Percentiles rank a stretch among this genome's conserved stretches.
Evolutionary conservation across 805 yeast species (phyloP).

Genomic region (Wickerhamiella siamensis): DNA sequence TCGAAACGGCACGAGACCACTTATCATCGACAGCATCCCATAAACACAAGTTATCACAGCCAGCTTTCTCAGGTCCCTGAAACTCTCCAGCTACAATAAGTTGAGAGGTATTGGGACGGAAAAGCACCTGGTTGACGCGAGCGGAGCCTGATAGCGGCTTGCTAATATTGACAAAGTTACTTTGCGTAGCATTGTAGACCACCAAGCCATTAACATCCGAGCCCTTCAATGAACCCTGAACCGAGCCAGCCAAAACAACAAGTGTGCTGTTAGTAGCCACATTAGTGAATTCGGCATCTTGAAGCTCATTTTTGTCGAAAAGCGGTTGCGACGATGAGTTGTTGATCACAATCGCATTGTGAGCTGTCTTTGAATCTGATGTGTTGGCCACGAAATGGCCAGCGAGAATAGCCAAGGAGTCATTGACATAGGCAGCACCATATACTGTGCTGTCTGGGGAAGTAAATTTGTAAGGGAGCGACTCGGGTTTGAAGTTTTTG

Average conservation of each 20-base stretch:
- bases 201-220: background rate
- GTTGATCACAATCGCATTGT: conserved; percentile 22
- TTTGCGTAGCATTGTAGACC: background rate
- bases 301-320: background rate
- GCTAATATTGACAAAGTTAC: background rate
- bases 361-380: conserved; percentile 18
- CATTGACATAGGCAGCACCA: conserved; percentile 33
- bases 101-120: background rate
- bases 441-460: conserved; percentile 14
- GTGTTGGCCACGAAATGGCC: conserved; percentile 37
- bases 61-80: background rate
- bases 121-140: background rate
- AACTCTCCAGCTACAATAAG: background rate
- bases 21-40: background rate
- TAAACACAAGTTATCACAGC: background rate
- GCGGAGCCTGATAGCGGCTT: background rate
- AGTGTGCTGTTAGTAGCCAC: background rate
- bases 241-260: background rate
- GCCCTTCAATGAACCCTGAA: background rate
- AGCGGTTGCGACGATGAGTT: conserved; percentile 3
- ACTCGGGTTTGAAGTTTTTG: conserved; percentile 8
- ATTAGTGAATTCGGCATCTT: background rate
- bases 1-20: background rate
- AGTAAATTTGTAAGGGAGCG: conserved; percentile 14
- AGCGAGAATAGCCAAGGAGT: conserved; percentile 39